Conservation (phyloP, 176 grass and related monocot species). For the Oryza coarctata region DNA sequence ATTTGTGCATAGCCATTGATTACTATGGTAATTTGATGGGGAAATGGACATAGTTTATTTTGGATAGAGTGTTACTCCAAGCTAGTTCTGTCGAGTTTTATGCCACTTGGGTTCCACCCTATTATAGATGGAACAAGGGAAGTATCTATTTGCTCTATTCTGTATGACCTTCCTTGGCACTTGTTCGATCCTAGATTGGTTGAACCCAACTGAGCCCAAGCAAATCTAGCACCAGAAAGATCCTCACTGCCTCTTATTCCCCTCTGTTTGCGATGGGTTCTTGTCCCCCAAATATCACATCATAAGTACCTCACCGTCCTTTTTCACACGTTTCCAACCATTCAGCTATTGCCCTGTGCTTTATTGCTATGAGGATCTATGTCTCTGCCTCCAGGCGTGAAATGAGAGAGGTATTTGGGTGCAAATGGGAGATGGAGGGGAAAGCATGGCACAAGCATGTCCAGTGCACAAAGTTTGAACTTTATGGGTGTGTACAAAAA, state of each 20-base stretch:
- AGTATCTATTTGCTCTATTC: not conserved
- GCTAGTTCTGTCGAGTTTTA: not conserved
- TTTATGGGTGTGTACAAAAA: not conserved
- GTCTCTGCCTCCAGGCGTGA: not conserved
- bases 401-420: not conserved
- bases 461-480: not conserved
- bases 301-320: not conserved
- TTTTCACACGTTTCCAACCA: not conserved
- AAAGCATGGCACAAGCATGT: not conserved
- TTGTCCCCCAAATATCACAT: not conserved
- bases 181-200: not conserved
- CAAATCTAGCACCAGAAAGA: not conserved
- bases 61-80: conserved; percentile 22
- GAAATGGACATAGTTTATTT: not conserved
- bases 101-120: conserved; percentile 8
- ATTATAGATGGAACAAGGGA: not conserved
- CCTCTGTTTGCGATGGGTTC: not conserved
- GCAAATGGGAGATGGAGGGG: not conserved
- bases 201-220: not conserved
- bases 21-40: not conserved
- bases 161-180: not conserved
- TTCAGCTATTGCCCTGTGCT: not conserved
- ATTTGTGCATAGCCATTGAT: conserved; percentile 24
- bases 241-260: not conserved
- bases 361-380: not conserved